Conservation (phyloP, 2,329 filamentous ascomycete species). For the Phialemonium atrogriseum region DNA sequence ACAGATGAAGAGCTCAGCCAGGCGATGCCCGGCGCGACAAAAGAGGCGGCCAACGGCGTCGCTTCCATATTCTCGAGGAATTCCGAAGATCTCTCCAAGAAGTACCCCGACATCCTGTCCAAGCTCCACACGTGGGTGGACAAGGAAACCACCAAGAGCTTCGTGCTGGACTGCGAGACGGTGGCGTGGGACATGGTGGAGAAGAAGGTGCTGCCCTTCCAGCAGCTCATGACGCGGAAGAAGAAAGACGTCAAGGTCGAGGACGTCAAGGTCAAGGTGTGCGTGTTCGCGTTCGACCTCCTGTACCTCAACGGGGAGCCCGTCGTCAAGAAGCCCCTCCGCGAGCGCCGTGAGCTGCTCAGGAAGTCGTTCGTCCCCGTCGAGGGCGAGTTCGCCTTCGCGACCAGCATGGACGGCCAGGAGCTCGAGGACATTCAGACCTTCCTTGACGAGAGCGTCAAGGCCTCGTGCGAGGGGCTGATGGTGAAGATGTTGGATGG, state of each 20-base stretch:
- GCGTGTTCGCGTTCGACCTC: slow-evolving; percentile 92
- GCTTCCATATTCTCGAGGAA: slow-evolving; percentile 95
- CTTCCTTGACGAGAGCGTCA: slow-evolving; percentile 89
- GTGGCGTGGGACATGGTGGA: slow-evolving; percentile 92
- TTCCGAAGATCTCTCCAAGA: slow-evolving; percentile 93
- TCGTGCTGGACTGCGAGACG: slow-evolving; percentile 97
- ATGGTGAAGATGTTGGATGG: slow-evolving; percentile 99
- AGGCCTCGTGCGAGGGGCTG: slow-evolving; percentile 89
- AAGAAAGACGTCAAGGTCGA: slow-evolving; percentile 94
- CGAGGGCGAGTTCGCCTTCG: slow-evolving; percentile 88
- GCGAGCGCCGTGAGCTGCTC: slow-evolving; percentile 73
- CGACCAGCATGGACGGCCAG: slow-evolving; percentile 76
- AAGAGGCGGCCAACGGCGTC: slow-evolving; percentile 63
- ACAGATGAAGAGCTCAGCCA: slow-evolving; percentile 61
- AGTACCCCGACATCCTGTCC: slow-evolving; percentile 90
- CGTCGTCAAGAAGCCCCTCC: slow-evolving; percentile 77
- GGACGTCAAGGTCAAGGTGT: slow-evolving; percentile 94
- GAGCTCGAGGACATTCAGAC: slow-evolving; percentile 90
- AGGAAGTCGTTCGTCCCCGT: slow-evolving; percentile 63
- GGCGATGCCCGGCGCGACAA: slow-evolving; percentile 49
- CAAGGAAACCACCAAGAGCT: slow-evolving; percentile 84
- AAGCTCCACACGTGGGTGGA: slow-evolving; percentile 86
- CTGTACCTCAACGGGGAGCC: slow-evolving; percentile 89
- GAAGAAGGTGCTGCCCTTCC: slow-evolving; percentile 95
- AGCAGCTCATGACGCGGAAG: slow-evolving; percentile 96